These are phyloP conservation scores for Lipomyces spencermartinsiae DNA, from an alignment of 805 yeast species.

Conservation along the genomic window DNA sequence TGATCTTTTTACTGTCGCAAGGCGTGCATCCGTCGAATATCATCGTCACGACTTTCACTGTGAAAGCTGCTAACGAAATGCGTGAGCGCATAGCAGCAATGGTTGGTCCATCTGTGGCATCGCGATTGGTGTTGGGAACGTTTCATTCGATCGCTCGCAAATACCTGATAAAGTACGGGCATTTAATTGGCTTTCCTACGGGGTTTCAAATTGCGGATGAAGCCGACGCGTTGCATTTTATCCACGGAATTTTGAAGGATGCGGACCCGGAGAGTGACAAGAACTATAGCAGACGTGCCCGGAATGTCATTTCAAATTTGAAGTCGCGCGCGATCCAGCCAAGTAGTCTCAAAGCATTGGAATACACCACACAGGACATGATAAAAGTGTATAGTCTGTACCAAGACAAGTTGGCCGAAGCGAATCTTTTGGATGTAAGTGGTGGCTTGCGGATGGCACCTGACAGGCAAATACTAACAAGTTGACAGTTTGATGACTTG, in stretches of 20 bases:
- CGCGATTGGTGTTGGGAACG: conserved; percentile 74
- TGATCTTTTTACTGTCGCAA: conserved; percentile 58
- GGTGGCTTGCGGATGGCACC: background rate
- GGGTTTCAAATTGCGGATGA: conserved; percentile 67
- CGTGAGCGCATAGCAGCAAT: conserved; percentile 57
- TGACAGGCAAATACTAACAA: background rate
- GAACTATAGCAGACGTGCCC: conserved; percentile 4
- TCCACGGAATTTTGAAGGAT: conserved; percentile 46
- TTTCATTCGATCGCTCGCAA: conserved; percentile 83
- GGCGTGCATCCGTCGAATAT: conserved; percentile 65
- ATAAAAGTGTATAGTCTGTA: conserved; percentile 56
- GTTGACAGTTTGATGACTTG: conserved; percentile 77
- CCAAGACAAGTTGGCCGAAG: conserved; percentile 53
- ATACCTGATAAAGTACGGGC: conserved; percentile 63
- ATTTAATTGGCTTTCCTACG: conserved; percentile 48
- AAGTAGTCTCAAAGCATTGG: background rate
- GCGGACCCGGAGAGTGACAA: conserved; percentile 28
- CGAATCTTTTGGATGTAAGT: conserved; percentile 55
- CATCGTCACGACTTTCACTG: conserved; percentile 90
- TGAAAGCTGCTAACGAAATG: conserved; percentile 91
- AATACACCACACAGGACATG: conserved; percentile 21
- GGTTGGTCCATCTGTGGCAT: conserved; percentile 44
- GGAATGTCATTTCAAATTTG: conserved; percentile 19
- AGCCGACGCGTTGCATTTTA: conserved; percentile 58
- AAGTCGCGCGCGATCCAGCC: conserved; percentile 36